Evolutionary conservation across 768 basidiomycete genomes (phyloP), one percentile per base, ranked within the genome.

Genomic region (Leccinum variicolor): DNA sequence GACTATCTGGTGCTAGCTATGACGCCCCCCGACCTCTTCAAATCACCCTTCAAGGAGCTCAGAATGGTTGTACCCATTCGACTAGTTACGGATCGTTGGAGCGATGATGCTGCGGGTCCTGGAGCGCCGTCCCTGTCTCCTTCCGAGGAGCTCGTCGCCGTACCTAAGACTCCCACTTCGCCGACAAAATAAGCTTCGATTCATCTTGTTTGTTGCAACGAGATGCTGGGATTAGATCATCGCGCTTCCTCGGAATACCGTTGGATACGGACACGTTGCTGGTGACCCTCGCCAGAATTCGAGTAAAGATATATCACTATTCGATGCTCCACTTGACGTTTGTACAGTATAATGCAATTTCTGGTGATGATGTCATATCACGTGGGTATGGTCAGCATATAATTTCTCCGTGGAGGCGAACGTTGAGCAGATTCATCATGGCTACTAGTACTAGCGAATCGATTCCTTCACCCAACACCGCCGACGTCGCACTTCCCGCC

Each of bases 1-100:
- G 89, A 90, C 63, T 87, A 76, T 66, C 70, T 90, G 52, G 75
- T 90, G 17, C 70, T 90, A 21, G 80, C 83, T 1, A 75, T 87
- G 69, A 76, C 73, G 0, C 86, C 89, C 3, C 77, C 79, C 11
- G 84, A 89, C 56, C 76, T 77, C 17, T 64, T 67, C 17, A 83
- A 81, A 63, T 76, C 81, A 1, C 75, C 81, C 0, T 87, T 90
- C 68, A 70, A 66, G 46, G 86, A 87, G 47, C 70, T 88, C 45
- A 81, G 88, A 10, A 77, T 79, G 54, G 76, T 81, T 17, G 74
- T 90, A n/a, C 86, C 87, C 6, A 73, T 90, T 19, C 81, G 81
- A 13, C 73, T 90, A 10, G 79, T 81, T 6, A 90, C 89, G 5
- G 85, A 90, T 61, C 66, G 76, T 3, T 89, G 81, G 79, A 75